Percentiles rank a stretch among this genome's conserved stretches.
phyloP scores from a whole-genome alignment of 2,329 filamentous ascomycete genomes.

The Colletotrichum salicis region DNA sequence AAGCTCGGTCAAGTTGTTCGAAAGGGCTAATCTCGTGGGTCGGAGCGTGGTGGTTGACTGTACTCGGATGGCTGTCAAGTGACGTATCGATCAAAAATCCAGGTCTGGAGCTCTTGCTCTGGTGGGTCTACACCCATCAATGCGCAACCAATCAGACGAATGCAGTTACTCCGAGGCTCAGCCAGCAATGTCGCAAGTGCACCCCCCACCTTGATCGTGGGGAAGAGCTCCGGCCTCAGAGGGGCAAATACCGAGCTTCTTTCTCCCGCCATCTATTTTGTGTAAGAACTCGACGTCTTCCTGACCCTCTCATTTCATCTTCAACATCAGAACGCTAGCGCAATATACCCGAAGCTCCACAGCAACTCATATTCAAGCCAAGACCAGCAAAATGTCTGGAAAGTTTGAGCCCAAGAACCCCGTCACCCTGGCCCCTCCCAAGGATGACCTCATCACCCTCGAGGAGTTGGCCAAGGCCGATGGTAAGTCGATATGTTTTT shows the following conservation, averaged over 20 bases:
- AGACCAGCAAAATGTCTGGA: constrained; percentile 60
- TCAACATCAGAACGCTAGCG: background rate
- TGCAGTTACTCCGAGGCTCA: constrained; percentile 19
- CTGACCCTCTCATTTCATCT: background rate
- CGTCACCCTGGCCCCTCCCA: constrained; percentile 83
- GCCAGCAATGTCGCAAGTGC: background rate
- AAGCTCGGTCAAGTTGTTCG: background rate
- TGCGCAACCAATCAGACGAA: constrained; percentile 17
- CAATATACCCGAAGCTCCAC: background rate
- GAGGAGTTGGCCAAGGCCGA: constrained; percentile 85
- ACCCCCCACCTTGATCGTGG: constrained; percentile 28
- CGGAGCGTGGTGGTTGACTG: background rate
- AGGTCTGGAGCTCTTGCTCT: constrained; percentile 24
- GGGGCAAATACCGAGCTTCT: constrained; percentile 32
- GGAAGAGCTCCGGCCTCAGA: constrained; percentile 28
- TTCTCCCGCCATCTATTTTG: constrained; percentile 14
- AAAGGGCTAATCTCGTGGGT: background rate
- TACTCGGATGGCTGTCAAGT: background rate
- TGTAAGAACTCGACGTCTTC: background rate
- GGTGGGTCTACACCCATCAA: constrained; percentile 1
- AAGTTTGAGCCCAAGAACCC: constrained; percentile 84
- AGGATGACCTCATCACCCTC: constrained; percentile 84
- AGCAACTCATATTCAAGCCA: background rate
- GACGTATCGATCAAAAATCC: constrained; percentile 28
- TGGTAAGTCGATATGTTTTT: constrained; percentile 66